phyloP scores from a whole-genome alignment of 202 grass and related monocot genomes.

The Sporobolus alterniflorus region DNA sequence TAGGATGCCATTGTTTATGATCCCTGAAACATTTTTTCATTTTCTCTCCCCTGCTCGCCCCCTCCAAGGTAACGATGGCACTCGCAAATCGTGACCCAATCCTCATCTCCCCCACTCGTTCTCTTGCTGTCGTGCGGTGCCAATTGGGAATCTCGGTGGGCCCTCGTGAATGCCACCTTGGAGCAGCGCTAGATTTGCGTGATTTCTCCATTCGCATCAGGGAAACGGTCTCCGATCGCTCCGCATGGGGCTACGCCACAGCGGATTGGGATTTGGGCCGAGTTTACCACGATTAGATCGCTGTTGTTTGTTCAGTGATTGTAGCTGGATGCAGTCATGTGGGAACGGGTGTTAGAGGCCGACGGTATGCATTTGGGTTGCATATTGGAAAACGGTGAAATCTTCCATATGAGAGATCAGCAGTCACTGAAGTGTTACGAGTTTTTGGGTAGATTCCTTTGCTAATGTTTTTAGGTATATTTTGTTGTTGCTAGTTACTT shows the following conservation, averaged over 20 bases:
- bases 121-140: not conserved
- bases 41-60: not conserved
- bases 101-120: not conserved
- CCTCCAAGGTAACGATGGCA: conserved; percentile 20
- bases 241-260: not conserved
- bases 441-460: not conserved
- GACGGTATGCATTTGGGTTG: not conserved
- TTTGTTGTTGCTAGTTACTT: not conserved
- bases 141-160: not conserved
- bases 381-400: not conserved
- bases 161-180: not conserved
- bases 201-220: not conserved
- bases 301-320: not conserved
- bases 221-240: not conserved
- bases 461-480: not conserved
- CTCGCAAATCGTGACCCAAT: not conserved
- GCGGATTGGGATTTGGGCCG: not conserved
- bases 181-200: not conserved
- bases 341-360: not conserved
- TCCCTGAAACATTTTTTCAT: too few species aligned
- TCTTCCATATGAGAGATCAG: not conserved
- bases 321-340: too few species aligned
- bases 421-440: not conserved
- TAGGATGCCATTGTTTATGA: too few species aligned
- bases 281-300: not conserved